These are phyloP conservation scores for Fusarium lyarnte DNA, from an alignment of 2,329 filamentous ascomycete species.

Conservation along the genomic window DNA sequence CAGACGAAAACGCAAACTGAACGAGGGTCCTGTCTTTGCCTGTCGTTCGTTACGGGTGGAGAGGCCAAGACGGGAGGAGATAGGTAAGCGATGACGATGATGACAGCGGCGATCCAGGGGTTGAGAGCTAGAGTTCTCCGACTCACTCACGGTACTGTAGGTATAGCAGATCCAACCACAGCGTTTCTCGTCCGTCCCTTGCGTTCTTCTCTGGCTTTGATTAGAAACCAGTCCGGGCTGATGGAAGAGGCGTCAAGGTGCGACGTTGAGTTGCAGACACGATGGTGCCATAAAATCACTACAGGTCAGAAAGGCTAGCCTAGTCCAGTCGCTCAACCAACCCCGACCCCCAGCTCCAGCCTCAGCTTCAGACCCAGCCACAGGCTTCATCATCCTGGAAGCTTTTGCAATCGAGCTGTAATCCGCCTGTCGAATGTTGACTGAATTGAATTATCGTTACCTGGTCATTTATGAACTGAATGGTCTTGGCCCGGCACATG, in stretches of 20 bases:
- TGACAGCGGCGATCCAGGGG: conserved; percentile 33
- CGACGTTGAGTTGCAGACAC: conserved; percentile 22
- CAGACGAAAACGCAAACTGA: background rate
- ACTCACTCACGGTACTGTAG: background rate
- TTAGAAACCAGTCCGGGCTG: conserved; percentile 9
- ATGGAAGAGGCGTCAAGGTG: conserved; percentile 27
- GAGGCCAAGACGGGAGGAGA: conserved; percentile 30
- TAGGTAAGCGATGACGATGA: conserved; percentile 32
- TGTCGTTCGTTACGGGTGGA: conserved; percentile 26
- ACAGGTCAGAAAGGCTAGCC: background rate
- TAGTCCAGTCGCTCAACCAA: background rate
- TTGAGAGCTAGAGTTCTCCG: background rate
- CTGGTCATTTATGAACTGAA: background rate
- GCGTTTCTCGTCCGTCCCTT: background rate
- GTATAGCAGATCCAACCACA: conserved; percentile 2
- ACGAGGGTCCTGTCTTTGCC: background rate
- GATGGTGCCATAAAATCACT: conserved; percentile 18
- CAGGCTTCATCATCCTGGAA: background rate
- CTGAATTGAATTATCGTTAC: background rate
- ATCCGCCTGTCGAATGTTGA: background rate
- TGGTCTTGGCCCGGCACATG: conserved; percentile 6
- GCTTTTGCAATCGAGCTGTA: background rate
- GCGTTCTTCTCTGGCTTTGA: background rate
- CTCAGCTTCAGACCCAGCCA: conserved; percentile 11
- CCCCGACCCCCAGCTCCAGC: conserved; percentile 12